phyloP scores from a whole-genome alignment of 352 stramenopile species.

The Pythium aquatile region DNA sequence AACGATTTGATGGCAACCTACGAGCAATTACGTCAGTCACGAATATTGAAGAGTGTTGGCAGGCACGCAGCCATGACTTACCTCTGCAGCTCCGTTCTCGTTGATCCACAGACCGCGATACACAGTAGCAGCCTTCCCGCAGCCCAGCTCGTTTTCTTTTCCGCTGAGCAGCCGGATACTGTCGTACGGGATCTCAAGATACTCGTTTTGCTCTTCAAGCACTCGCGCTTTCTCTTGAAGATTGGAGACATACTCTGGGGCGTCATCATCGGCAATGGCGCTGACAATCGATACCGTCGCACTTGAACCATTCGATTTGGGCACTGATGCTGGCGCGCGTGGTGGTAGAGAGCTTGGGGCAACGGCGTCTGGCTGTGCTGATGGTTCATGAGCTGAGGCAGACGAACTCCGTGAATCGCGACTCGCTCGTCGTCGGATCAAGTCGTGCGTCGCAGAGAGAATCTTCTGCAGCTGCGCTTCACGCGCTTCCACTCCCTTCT shows the following conservation, averaged over 20 bases:
- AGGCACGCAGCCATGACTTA: constrained; percentile 10
- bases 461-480: constrained; percentile 84
- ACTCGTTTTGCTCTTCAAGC: constrained; percentile 84
- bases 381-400: constrained; percentile 10
- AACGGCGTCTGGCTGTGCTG: not conserved
- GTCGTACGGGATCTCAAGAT: constrained; percentile 86
- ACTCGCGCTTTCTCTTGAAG: constrained; percentile 79
- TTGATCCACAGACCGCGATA: constrained; percentile 88
- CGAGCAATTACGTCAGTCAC: not conserved
- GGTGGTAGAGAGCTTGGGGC: not conserved
- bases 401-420: constrained; percentile 28
- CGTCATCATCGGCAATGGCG: constrained; percentile 39
- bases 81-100: constrained; percentile 75
- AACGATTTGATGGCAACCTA: constrained; percentile 86
- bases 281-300: not conserved
- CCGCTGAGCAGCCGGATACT: constrained; percentile 84
- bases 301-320: constrained; percentile 8
- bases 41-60: no score
- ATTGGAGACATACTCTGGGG: constrained; percentile 61
- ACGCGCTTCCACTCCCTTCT: constrained; percentile 77
- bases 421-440: constrained; percentile 63
- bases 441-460: constrained; percentile 78
- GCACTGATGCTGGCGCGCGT: not conserved
- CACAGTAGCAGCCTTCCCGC: constrained; percentile 83
- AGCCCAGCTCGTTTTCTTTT: constrained; percentile 87